Conservation (phyloP, 768 basidiomycete species). For the Suillus luteus region DNA sequence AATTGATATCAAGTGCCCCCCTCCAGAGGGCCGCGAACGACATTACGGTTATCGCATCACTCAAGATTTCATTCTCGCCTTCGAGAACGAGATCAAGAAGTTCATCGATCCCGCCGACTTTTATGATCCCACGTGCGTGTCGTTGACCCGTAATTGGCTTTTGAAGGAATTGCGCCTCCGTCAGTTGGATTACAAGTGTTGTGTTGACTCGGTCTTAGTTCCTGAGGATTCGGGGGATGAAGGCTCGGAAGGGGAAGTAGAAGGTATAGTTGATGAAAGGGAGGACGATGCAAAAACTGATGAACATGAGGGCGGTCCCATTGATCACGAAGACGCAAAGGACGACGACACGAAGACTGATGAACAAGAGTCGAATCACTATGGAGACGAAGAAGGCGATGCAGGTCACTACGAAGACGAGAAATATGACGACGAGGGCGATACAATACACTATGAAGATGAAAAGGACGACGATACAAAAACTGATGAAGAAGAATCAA, state of each 20-base stretch:
- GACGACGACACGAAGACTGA: background rate
- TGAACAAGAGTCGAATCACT: background rate
- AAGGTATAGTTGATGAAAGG: background rate
- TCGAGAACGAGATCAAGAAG: background rate
- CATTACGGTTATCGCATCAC: background rate
- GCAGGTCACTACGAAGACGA: background rate
- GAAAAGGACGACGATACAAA: background rate
- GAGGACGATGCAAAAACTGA: background rate
- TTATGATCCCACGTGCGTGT: background rate
- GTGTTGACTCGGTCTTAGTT: background rate
- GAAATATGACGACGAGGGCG: background rate
- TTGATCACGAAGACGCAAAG: background rate
- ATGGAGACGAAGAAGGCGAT: background rate
- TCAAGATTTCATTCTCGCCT: constrained; percentile 1
- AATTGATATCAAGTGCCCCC: background rate
- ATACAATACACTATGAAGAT: background rate
- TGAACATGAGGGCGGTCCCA: background rate
- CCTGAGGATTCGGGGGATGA: background rate
- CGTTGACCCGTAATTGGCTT: constrained; percentile 6
- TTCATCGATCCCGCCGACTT: background rate
- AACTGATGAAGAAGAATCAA: background rate
- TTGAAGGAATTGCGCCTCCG: background rate
- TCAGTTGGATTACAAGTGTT: constrained; percentile 3
- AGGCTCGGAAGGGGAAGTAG: background rate
- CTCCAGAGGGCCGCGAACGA: background rate